Evolutionary conservation across 495 filamentous ascomycete genomes (phyloP).

Genomic region (Penicillium canescens): DNA sequence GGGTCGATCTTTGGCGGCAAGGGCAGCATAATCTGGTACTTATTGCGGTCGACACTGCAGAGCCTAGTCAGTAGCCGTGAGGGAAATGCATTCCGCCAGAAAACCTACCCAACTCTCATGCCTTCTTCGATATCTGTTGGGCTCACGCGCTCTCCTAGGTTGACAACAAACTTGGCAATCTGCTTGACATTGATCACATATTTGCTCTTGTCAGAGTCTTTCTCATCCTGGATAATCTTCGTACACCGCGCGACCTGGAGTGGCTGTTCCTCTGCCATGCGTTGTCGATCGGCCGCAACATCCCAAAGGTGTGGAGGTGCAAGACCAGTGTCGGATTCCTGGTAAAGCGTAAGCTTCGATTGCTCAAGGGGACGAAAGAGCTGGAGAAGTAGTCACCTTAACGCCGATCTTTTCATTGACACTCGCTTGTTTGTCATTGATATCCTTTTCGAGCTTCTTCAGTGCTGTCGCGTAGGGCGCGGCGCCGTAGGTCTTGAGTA

Average conservation of each 20-base stretch:
- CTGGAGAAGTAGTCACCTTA: constrained; percentile 47
- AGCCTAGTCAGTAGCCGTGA: constrained; percentile 14
- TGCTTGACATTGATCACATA: constrained; percentile 99
- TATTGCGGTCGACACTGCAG: constrained; percentile 87
- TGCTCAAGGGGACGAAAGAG: constrained; percentile 9
- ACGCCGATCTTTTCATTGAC: constrained; percentile 97
- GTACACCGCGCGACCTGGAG: constrained; percentile 97
- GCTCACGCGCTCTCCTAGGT: constrained; percentile 93
- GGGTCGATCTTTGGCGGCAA: constrained; percentile 99
- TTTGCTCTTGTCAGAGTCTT: constrained; percentile 97
- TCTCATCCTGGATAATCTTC: constrained; percentile 97
- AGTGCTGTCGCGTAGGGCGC: constrained; percentile 90
- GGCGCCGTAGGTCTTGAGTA: constrained; percentile 98
- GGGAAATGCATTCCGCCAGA: not conserved
- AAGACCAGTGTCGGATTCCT: constrained; percentile 98
- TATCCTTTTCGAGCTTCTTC: constrained; percentile 96
- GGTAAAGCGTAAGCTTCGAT: constrained; percentile 27
- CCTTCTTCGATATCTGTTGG: constrained; percentile 99
- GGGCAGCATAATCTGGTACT: constrained; percentile 96
- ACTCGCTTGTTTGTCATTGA: constrained; percentile 94
- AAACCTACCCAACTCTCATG: constrained; percentile 84
- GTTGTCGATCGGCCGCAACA: constrained; percentile 93
- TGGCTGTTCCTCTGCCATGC: constrained; percentile 97
- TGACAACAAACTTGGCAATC: constrained; percentile 99
- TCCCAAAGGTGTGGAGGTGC: constrained; percentile 99